phyloP scores from a whole-genome alignment of 768 basidiomycete species.

The Russula lepida region DNA sequence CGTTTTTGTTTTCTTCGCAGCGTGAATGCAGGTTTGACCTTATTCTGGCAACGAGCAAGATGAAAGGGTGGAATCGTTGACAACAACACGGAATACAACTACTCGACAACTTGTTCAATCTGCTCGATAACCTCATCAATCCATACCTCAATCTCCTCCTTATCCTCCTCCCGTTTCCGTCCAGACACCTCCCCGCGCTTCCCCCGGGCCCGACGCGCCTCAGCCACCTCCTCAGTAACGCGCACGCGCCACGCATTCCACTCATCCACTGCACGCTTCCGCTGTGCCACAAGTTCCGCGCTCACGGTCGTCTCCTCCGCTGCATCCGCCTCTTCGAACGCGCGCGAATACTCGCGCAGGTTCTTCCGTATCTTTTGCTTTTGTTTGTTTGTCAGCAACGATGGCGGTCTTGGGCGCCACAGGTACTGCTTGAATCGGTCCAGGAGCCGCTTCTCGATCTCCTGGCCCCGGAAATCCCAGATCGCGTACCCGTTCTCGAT shows the following conservation, averaged over 20 bases:
- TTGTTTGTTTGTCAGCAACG: conserved; percentile 78
- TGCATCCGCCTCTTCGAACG: conserved; percentile 95
- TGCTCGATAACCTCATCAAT: conserved; percentile 90
- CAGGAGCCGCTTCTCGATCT: conserved; percentile 77
- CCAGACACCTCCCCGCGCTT: conserved; percentile 24
- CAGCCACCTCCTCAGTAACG: conserved; percentile 57
- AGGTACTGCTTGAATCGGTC: conserved; percentile 99
- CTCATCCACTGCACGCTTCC: conserved; percentile 90
- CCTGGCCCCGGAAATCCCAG: conserved; percentile 98
- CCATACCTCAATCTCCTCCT: conserved; percentile 92
- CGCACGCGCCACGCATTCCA: conserved; percentile 95
- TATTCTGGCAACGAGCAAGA: no score
- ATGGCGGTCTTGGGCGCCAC: conserved; percentile 93
- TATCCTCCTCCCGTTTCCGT: conserved; percentile 41
- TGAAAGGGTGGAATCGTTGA: not conserved
- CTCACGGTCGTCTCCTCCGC: conserved; percentile 91
- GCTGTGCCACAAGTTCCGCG: conserved; percentile 83
- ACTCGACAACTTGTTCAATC: conserved; percentile 63
- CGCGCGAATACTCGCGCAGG: conserved; percentile 81
- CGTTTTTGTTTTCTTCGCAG: no score
- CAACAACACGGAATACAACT: not conserved
- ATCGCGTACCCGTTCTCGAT: conserved; percentile 94
- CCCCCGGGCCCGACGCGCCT: conserved; percentile 39
- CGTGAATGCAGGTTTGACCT: no score
- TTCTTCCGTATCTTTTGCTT: conserved; percentile 82